These are phyloP conservation scores for Nemania serpens DNA, from an alignment of 2,329 filamentous ascomycete genomes.

Conservation along the genomic window DNA sequence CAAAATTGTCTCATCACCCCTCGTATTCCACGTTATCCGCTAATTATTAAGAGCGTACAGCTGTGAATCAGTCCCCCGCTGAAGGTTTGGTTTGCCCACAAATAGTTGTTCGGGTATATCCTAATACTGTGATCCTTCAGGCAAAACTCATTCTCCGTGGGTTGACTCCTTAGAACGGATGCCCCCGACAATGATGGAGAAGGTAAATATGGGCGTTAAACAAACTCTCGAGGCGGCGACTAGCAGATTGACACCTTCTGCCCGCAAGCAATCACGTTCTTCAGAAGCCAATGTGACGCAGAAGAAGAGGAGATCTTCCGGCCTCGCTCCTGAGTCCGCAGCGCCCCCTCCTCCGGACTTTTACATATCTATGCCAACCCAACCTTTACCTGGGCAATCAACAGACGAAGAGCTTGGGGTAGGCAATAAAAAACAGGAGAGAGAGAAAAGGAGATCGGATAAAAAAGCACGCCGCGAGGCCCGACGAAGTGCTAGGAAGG, in stretches of 20 bases:
- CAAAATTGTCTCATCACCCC: background rate
- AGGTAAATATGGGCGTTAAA: slow-evolving; percentile 24
- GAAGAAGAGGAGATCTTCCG: background rate
- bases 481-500: slow-evolving; percentile 26
- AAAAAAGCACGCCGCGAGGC: slow-evolving; percentile 24
- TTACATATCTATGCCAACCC: background rate
- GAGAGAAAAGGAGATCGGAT: slow-evolving; percentile 27
- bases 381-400: background rate
- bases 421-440: slow-evolving; percentile 19
- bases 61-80: slow-evolving; percentile 1
- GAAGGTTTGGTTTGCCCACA: slow-evolving; percentile 9
- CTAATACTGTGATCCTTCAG: slow-evolving; percentile 8
- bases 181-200: slow-evolving; percentile 16
- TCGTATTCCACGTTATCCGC: background rate
- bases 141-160: slow-evolving; percentile 24
- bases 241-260: slow-evolving; percentile 9
- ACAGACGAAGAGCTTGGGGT: background rate
- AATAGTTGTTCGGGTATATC: background rate
- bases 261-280: background rate
- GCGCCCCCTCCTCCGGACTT: slow-evolving; percentile 10
- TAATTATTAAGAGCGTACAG: background rate
- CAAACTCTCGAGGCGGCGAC: slow-evolving; percentile 18
- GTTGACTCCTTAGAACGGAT: slow-evolving; percentile 23
- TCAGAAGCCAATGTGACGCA: background rate
- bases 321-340: slow-evolving; percentile 17